Percentiles rank a stretch among this genome's conserved stretches.
Conservation (phyloP, 768 basidiomycete genomes). For the Russula ochroleuca region DNA sequence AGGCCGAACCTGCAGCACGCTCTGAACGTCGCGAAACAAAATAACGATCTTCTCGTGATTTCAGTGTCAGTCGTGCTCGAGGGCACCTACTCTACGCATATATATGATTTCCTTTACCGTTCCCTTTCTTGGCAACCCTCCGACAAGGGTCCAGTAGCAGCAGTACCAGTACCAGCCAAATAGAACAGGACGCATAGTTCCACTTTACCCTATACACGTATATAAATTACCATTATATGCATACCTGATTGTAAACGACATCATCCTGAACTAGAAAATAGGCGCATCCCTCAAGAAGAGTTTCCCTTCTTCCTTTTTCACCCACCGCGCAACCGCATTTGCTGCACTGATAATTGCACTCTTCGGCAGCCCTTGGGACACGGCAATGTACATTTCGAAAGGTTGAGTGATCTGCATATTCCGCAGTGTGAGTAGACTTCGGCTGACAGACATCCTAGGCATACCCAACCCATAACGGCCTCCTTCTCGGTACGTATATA, state of each 20-base stretch:
- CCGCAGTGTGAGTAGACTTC: not conserved
- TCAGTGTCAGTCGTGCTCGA: constrained; percentile 25
- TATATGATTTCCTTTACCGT: constrained; percentile 27
- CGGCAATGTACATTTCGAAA: constrained; percentile 84
- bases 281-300: constrained; percentile 88
- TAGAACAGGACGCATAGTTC: not conserved
- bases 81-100: constrained; percentile 24
- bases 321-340: constrained; percentile 85
- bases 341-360: constrained; percentile 83
- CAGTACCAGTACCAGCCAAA: constrained; percentile 3
- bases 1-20: constrained; percentile 27
- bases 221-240: constrained; percentile 10
- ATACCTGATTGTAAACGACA: not conserved
- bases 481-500: constrained; percentile 84
- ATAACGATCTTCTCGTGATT: constrained; percentile 24
- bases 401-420: constrained; percentile 75
- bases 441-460: constrained; percentile 31
- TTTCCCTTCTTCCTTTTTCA: constrained; percentile 77
- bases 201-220: not conserved
- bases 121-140: constrained; percentile 20
- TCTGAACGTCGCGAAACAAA: constrained; percentile 18
- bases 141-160: constrained; percentile 8
- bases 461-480: constrained; percentile 91
- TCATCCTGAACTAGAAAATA: constrained; percentile 52
- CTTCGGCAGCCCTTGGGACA: constrained; percentile 84